Conservation (phyloP, 2,329 filamentous ascomycete genomes). For the Fusarium sterilihyphosum region DNA sequence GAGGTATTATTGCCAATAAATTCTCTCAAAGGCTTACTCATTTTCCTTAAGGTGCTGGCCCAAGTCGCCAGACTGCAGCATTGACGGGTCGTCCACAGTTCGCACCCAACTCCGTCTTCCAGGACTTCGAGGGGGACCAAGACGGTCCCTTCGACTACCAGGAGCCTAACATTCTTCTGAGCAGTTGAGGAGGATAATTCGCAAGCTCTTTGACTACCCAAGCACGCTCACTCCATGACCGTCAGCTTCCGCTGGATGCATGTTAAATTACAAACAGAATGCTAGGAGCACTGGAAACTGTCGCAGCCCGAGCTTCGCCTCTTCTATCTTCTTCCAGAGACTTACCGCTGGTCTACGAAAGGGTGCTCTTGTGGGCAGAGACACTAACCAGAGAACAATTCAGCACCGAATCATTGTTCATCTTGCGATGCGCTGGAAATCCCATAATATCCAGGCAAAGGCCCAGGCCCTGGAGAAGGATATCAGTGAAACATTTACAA, state of each 20-base stretch:
- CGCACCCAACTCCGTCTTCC: neutral
- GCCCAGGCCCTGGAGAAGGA: neutral
- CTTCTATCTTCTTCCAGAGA: neutral
- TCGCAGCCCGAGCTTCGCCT: neutral
- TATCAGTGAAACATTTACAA: neutral
- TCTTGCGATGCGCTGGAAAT: neutral
- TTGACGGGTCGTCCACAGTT: neutral
- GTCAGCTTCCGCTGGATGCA: neutral
- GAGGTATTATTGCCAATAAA: too few relatives aligned
- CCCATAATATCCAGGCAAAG: neutral
- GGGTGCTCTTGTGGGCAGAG: neutral
- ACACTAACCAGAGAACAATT: neutral
- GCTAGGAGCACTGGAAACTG: neutral
- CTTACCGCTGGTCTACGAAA: neutral
- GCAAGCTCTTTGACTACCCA: neutral
- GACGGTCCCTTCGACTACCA: neutral
- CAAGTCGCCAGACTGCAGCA: neutral
- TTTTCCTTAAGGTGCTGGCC: neutral
- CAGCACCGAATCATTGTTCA: neutral
- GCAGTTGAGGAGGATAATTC: neutral
- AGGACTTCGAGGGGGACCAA: neutral
- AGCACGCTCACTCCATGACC: neutral
- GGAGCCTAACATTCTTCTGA: neutral
- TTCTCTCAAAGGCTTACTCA: neutral
- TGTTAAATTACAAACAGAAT: neutral